Conservation (phyloP, 371 early-diverging fungal genomes). For the Dipsacomyces acuminosporus region DNA sequence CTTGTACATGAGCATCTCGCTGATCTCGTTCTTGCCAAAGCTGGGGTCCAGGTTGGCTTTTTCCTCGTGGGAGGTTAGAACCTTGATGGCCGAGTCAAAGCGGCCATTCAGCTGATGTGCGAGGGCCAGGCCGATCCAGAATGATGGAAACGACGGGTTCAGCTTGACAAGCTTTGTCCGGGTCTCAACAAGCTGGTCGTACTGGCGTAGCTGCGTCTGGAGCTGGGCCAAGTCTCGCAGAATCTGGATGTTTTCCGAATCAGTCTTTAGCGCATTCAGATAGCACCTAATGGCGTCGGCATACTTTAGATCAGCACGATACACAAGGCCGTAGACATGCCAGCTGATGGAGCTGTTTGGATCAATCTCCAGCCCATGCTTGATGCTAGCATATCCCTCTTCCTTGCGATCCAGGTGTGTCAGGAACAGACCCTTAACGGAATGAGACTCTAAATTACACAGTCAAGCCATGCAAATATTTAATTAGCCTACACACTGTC, state of each 20-base stretch:
- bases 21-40: slow-evolving; percentile 12
- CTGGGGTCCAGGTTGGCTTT: slow-evolving; percentile 51
- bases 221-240: slow-evolving; percentile 81
- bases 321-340: slow-evolving; percentile 92
- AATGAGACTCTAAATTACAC: slow-evolving; percentile 85
- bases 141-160: slow-evolving; percentile 63
- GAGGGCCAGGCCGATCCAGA: slow-evolving; percentile 84
- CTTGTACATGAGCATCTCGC: slow-evolving; percentile 48
- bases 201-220: slow-evolving; percentile 87
- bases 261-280: slow-evolving; percentile 77
- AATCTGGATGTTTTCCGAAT: slow-evolving; percentile 90
- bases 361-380: slow-evolving; percentile 76
- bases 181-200: slow-evolving; percentile 72
- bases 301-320: slow-evolving; percentile 90
- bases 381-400: slow-evolving; percentile 85
- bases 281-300: slow-evolving; percentile 92
- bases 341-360: slow-evolving; percentile 87
- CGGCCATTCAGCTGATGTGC: slow-evolving; percentile 78
- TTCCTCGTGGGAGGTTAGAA: slow-evolving; percentile 60
- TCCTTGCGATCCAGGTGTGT: slow-evolving; percentile 83
- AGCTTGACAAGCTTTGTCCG: slow-evolving; percentile 64
- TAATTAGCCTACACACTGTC: too few species aligned
- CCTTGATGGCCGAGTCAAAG: slow-evolving; percentile 67
- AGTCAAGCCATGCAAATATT: not conserved
- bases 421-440: slow-evolving; percentile 91